phyloP scores from a whole-genome alignment of 2,329 filamentous ascomycete species.

The Hypoxylon sp. region DNA sequence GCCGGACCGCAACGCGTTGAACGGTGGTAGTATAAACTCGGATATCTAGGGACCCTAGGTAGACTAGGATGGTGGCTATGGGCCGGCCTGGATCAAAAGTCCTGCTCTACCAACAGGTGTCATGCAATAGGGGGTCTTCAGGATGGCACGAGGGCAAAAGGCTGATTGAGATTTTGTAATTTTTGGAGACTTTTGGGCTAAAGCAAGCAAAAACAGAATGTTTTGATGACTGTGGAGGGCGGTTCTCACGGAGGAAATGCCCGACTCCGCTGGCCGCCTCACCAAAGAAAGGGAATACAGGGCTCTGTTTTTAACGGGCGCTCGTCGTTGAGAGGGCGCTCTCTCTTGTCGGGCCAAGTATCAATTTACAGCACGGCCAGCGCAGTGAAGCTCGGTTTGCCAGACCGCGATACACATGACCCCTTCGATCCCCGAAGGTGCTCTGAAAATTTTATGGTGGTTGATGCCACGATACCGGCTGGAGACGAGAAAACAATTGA shows the following conservation, averaged over 20 bases:
- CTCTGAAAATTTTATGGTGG: conserved; percentile 39
- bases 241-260: conserved; percentile 47
- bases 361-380: conserved; percentile 37
- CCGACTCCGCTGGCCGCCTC: conserved; percentile 49
- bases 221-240: conserved; percentile 50
- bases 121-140: conserved; percentile 42
- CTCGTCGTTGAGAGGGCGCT: conserved; percentile 33
- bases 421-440: conserved; percentile 20
- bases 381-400: conserved; percentile 32
- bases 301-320: conserved; percentile 40
- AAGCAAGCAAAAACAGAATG: conserved; percentile 46
- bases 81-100: conserved; percentile 40
- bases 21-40: conserved; percentile 40
- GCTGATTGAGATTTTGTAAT: conserved; percentile 45
- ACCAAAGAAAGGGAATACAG: conserved; percentile 46
- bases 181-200: conserved; percentile 48
- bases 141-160: conserved; percentile 45
- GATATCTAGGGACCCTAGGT: conserved; percentile 41
- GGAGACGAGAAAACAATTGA: conserved; percentile 34
- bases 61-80: conserved; percentile 36
- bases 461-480: conserved; percentile 43
- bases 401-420: conserved; percentile 30
- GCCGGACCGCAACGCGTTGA: conserved; percentile 43
- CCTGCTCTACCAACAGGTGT: conserved; percentile 36
- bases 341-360: conserved; percentile 32